Evolutionary conservation across 1,284 basidiomycete species (phyloP).

Genomic region (Ustilago trichophora): DNA sequence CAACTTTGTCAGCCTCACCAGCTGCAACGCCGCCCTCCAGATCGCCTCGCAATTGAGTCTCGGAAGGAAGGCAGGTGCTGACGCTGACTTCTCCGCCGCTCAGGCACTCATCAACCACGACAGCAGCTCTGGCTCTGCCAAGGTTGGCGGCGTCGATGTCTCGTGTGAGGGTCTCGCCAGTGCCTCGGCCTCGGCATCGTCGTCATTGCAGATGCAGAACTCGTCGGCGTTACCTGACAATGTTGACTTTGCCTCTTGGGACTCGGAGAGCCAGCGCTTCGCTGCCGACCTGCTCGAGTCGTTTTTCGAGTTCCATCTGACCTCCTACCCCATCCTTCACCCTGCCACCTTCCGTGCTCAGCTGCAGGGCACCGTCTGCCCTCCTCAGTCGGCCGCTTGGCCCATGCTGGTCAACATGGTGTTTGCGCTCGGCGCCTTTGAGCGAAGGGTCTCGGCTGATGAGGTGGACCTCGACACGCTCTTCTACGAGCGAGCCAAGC

Average conservation of each 20-base stretch:
- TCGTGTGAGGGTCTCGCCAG: conserved; percentile 39
- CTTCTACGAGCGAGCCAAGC: conserved; percentile 41
- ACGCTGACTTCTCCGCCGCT: conserved; percentile 7
- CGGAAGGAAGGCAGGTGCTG: conserved; percentile 7
- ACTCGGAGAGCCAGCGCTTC: conserved; percentile 27
- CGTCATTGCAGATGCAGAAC: conserved; percentile 9
- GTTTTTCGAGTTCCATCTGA: conserved; percentile 47
- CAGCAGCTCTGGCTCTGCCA: conserved; percentile 1
- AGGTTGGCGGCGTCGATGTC: conserved; percentile 14
- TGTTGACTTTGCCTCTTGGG: conserved; percentile 28
- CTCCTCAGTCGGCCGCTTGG: conserved; percentile 34
- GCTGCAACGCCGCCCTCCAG: conserved; percentile 45
- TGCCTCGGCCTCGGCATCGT: conserved; percentile 17
- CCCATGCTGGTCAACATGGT: conserved; percentile 53
- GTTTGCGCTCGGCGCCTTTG: conserved; percentile 45
- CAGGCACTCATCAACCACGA: conserved; percentile 12
- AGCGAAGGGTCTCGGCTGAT: conserved; percentile 29
- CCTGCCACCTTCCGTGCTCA: conserved; percentile 48
- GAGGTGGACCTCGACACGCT: conserved; percentile 29
- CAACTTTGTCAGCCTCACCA: conserved; percentile 45
- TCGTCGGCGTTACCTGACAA: conserved; percentile 25
- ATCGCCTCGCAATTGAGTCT: conserved; percentile 39
- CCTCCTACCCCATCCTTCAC: conserved; percentile 47
- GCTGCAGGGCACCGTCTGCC: conserved; percentile 32
- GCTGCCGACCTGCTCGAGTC: conserved; percentile 36